Conservation (phyloP, 495 filamentous ascomycete genomes). For the Cenococcum geophilum region DNA sequence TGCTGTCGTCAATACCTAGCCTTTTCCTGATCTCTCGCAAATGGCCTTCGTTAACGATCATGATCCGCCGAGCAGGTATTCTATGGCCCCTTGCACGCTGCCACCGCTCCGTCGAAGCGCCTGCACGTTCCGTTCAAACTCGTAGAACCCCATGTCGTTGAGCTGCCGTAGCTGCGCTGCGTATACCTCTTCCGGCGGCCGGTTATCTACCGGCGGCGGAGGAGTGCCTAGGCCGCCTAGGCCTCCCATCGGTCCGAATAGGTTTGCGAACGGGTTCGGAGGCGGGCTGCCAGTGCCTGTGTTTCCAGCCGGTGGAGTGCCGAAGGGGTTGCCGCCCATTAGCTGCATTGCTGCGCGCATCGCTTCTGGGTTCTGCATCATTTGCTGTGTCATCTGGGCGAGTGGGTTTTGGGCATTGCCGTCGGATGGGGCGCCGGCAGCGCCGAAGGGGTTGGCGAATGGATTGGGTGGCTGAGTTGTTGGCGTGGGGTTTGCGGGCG, state of each 20-base stretch:
- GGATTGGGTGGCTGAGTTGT: conserved; percentile 45
- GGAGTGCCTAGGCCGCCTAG: conserved; percentile 25
- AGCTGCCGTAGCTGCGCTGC: conserved; percentile 84
- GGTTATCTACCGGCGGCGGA: conserved; percentile 61
- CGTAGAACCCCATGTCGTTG: conserved; percentile 98
- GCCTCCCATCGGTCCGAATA: conserved; percentile 21
- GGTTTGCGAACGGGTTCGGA: conserved; percentile 24
- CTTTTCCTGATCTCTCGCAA: too few relatives aligned
- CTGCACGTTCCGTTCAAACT: conserved; percentile 88
- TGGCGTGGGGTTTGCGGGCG: conserved; percentile 11
- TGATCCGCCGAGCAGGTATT: conserved; percentile 54
- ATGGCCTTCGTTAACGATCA: background rate
- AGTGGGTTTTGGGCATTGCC: conserved; percentile 35
- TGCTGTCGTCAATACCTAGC: too few relatives aligned
- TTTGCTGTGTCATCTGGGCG: conserved; percentile 39
- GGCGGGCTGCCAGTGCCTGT: conserved; percentile 2
- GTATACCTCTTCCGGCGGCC: conserved; percentile 90
- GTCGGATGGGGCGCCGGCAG: conserved; percentile 34
- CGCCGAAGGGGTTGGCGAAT: conserved; percentile 49
- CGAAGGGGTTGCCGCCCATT: conserved; percentile 37
- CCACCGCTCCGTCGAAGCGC: conserved; percentile 85
- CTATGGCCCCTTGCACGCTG: conserved; percentile 90
- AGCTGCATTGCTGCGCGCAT: conserved; percentile 45
- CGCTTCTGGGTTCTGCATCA: conserved; percentile 41
- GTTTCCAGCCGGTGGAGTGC: background rate